Conservation (phyloP, 148 eudicot genomes). For the Arbutus unedo region DNA sequence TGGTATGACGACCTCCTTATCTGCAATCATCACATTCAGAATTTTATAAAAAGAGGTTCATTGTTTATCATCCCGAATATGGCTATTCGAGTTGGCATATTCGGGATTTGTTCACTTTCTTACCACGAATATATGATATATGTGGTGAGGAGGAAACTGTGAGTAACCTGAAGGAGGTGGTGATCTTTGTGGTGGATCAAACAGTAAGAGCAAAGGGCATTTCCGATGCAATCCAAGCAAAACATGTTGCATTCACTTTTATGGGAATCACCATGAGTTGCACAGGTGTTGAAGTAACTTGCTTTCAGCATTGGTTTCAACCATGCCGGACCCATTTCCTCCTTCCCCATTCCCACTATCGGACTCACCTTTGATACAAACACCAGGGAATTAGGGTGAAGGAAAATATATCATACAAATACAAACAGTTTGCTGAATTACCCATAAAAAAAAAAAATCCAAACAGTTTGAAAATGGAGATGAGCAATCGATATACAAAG, state of each 20-base stretch:
- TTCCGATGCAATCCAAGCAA: slow-evolving; percentile 50
- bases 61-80: too few species aligned
- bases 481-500: neutral
- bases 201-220: slow-evolving; percentile 48
- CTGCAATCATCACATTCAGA: slow-evolving; percentile 23
- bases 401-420: neutral
- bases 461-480: neutral
- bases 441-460: neutral
- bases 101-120: too few species aligned
- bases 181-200: slow-evolving; percentile 43
- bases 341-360: slow-evolving; percentile 18
- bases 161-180: slow-evolving; percentile 39
- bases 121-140: neutral
- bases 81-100: too few species aligned
- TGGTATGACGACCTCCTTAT: slow-evolving; percentile 51
- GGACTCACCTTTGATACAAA: slow-evolving; percentile 28
- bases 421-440: neutral
- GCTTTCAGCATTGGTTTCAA: slow-evolving; percentile 38
- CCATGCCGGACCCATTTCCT: slow-evolving; percentile 41
- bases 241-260: slow-evolving; percentile 52
- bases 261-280: slow-evolving; percentile 32
- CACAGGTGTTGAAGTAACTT: slow-evolving; percentile 34
- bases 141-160: neutral
- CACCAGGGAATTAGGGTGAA: too few species aligned
- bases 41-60: neutral